Percentiles rank a stretch among this genome's conserved stretches.
Conservation (phyloP, 225 moss, liverwort and hornwort genomes). For the Pseudisothecium myosuroides region DNA sequence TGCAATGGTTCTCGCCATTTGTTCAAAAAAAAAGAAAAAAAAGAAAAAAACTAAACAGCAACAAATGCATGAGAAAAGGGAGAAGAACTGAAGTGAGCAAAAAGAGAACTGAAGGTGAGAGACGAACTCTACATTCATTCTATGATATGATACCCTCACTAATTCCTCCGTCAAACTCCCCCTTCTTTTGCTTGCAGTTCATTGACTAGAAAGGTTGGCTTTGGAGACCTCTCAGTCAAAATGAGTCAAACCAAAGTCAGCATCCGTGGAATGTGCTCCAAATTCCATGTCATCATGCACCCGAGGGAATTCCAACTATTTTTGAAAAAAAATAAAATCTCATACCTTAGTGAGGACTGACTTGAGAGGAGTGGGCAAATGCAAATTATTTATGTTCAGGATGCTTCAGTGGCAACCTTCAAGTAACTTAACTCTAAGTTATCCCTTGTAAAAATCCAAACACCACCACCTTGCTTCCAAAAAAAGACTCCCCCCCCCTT, state of each 20-base stretch:
- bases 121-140: background rate
- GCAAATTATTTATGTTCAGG: background rate
- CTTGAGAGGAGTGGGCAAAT: background rate
- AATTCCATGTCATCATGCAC: background rate
- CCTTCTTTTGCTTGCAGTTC: background rate
- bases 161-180: too few species aligned
- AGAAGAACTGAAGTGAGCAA: background rate
- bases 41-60: background rate
- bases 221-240: background rate
- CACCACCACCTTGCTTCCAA: too few species aligned
- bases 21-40: too few species aligned
- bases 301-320: too few species aligned
- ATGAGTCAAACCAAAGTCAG: background rate
- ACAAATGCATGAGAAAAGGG: background rate
- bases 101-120: background rate
- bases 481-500: fast-evolving
- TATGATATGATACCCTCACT: too few species aligned
- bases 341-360: too few species aligned
- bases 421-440: too few species aligned
- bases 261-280: background rate
- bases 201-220: background rate
- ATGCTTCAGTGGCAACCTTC: background rate
- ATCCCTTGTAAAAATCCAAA: too few species aligned
- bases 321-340: background rate
- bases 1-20: too few species aligned